Base-by-base conservation (phyloP, 148 eudicot genomes). In the Cornus florida region DNA sequence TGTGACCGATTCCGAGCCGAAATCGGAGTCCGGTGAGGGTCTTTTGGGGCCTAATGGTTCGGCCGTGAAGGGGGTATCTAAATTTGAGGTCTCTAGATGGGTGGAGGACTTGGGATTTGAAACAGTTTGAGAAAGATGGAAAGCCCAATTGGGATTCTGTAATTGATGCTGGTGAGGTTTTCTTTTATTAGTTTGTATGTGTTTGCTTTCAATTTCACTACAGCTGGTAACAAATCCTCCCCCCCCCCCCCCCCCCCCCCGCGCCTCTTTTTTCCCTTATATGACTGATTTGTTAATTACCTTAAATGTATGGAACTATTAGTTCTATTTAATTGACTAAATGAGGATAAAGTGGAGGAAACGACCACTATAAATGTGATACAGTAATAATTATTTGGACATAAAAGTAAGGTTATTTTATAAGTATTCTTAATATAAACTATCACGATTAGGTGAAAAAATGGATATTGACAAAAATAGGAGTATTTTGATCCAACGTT, bases 111-210 rank as follows among this genome's bases (percentile, higher is more conserved):
- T 94, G 97, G 98, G 97, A 94, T 79, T 84, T 94, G 87, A 86
- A 80, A 69, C 92, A 87, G 87, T 94, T 94, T 82, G 78, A 75
- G 70, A 92, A 84, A 66, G 81, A 84, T 90, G 98, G 98, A 19
- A 70, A 78, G 14, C 81, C 94, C 75, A 81, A 92, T 71, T 94
- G 98, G 98, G 98, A 94, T 88, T 89, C 97, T 83, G 93, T 94
- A 38, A 94, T 94, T 86, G 97, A 94, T 92, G 95, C 97, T 79
- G 98, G 98, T 94, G 9, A 79, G 53, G 75, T 46, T 48, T 80
- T 53, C 60, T 64, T 28, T 66, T 57, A 35, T 53, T n/a, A 8
- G 12, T 43, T 43, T 38, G 7, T 28, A 19, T 60, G 32, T 43
- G 35, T 38, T 19, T 38, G 20, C 0, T 56, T 5, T 24, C 62